Base-by-base conservation (phyloP, 2,329 filamentous ascomycete species). In the Teratosphaeriaceae sp. region DNA sequence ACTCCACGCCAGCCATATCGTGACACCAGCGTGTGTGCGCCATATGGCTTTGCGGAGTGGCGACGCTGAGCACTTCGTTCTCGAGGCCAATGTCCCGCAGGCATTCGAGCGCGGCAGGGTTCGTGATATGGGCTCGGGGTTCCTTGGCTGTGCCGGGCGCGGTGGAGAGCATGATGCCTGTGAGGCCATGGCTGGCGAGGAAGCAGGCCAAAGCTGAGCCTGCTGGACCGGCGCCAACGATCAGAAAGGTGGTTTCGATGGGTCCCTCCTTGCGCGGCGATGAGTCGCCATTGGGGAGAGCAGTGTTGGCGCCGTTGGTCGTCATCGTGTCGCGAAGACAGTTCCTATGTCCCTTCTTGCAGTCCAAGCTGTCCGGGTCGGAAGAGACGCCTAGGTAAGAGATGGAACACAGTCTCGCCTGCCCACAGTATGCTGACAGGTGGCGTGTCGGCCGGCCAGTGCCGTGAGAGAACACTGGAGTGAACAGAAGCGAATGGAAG, bases 81-180 rank as follows among this genome's bases (percentile, higher is more conserved):
- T 69, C 67, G 7, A 71, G 57, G 2, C 64, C 67, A 31, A 71
- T 67, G 46, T 71, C 68, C 22, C 68, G 62, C 7, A 72, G 57
- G 52, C 66, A 70, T 57, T 72, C 78, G 15, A 76, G 55, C 0
- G 74, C 74, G 0, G 75, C 75, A 58, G 73, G 74, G 54, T 80
- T 82, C 33, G 73, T 79, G 43, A 80, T 76, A 54, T 81, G 78
- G 0, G 77, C 78, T 20, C 78, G 64, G 1, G 78, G 78, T 1
- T 76, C 79, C 44, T 74, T 64, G 1, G 77, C 74, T 1, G 71
- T 77, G 3, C 70, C 68, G 0, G 73, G 58, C 0, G 71, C 68
- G 2, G 66, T 55, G 5, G 69, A 68, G 39, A 82, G 65, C 48
- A 80, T 69, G 34, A 80, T 66, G 1, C 78, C 78, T 22, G 61